These are phyloP conservation scores for Phlebiopsis flavidoalba DNA, from an alignment of 768 basidiomycete species.

Conservation along the genomic window DNA sequence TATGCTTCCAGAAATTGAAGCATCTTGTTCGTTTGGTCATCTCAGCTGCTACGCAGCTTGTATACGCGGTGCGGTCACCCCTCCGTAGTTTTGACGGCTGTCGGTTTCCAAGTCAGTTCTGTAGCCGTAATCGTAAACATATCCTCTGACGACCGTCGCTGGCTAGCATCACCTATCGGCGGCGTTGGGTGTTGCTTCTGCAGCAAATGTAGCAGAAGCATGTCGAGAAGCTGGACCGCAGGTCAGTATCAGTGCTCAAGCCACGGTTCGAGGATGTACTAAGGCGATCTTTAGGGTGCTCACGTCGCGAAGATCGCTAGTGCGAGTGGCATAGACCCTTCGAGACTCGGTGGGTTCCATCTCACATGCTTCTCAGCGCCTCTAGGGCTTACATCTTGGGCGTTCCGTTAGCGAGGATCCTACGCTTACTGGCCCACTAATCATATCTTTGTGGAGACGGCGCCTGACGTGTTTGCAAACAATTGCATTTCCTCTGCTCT, in stretches of 20 bases:
- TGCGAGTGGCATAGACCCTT: constrained; percentile 16
- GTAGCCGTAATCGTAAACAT: background rate
- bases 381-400: constrained; percentile 12
- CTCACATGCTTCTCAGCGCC: constrained; percentile 18
- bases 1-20: constrained; percentile 6
- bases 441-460: constrained; percentile 27
- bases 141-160: background rate
- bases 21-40: constrained; percentile 4
- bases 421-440: constrained; percentile 25
- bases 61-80: constrained; percentile 26
- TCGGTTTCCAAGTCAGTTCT: background rate
- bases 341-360: constrained; percentile 25
- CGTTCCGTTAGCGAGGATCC: constrained; percentile 18
- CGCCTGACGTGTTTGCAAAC: constrained; percentile 25
- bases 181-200: background rate
- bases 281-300: constrained; percentile 15
- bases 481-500: constrained; percentile 21
- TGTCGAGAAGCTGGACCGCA: constrained; percentile 6
- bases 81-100: constrained; percentile 18
- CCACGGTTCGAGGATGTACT: no score
- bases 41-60: constrained; percentile 31
- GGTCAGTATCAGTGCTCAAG: background rate
- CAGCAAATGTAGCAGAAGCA: constrained; percentile 1
- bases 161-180: background rate
- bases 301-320: constrained; percentile 27